Evolutionary conservation across 2,329 filamentous ascomycete species (phyloP), one percentile per base, ranked within the genome.

Genomic region (Colletotrichum karsti): DNA sequence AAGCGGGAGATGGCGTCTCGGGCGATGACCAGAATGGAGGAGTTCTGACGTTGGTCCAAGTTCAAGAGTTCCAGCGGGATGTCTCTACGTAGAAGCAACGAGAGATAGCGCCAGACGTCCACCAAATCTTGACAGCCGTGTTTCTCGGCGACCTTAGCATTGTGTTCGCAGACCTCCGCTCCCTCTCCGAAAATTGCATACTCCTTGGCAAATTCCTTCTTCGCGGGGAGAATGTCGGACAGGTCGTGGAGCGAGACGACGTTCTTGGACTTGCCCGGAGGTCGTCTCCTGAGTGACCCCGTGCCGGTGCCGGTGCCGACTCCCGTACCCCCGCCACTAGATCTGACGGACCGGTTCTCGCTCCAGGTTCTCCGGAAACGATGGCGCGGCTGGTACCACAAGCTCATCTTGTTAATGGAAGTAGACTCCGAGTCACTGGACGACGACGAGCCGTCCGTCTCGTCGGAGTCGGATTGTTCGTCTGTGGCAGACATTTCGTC

Each of bases 181-280:
- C 92, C 92, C 69, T 94, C 90, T 4, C 94, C 94, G 76, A 96
- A 95, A 13, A 98, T 92, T 24, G 87, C 87, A 78, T 98, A 99
- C 71, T 92, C 88, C 64, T 89, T 83, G 2, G 94, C 96, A 69
- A 98, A 87, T 61, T 90, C 86, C 67, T 87, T 87, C 77, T 94
- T 96, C 3, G 93, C 92, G 0, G 95, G 95, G n/a, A 97, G 81
- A 12, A 94, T 78, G 53, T 88, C 83, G 9, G 88, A 87, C 26
- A 97, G 77, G 69, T 93, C 86, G 74, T 95, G 87, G 41, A 98
- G 89, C 2, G 90, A 90, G 20, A 98, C 82, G 22, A 92, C 83
- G 69, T 95, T 94, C 72, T 91, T 92, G 6, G 87, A 83, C 62
- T 81, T 83, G 28, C 79, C 73, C 33, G 33, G 33, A 28, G 85